phyloP scores from a whole-genome alignment of 2,329 filamentous ascomycete species.

The Alternaria triticimaculans region DNA sequence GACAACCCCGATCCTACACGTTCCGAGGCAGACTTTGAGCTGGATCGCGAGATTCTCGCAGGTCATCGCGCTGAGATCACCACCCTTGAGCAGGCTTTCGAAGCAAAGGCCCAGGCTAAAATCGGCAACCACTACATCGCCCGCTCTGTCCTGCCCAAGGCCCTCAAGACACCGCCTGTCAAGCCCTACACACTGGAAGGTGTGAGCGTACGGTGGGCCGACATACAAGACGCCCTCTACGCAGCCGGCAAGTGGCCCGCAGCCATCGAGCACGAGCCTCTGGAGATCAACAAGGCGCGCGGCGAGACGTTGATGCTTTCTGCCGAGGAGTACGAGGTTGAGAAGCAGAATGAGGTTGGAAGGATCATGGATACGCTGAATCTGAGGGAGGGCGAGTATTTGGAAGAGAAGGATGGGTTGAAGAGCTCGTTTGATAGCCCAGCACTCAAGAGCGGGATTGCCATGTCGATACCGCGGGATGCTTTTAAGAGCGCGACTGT shows the following conservation, averaged over 20 bases:
- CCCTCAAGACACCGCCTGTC: conserved; percentile 23
- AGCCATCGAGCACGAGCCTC: conserved; percentile 28
- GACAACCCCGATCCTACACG: conserved; percentile 22
- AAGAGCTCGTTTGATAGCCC: not conserved
- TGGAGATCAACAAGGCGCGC: conserved; percentile 21
- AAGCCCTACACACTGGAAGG: conserved; percentile 34
- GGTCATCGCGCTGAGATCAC: conserved; percentile 20
- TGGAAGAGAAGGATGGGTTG: not conserved
- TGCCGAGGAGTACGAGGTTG: conserved; percentile 28
- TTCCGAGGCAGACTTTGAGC: conserved; percentile 13
- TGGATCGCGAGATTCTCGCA: conserved; percentile 18
- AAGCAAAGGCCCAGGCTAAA: conserved; percentile 22
- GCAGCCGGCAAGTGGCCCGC: conserved; percentile 30
- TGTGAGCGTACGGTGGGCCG: conserved; percentile 43
- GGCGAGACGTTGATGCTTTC: conserved; percentile 20
- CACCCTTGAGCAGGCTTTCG: conserved; percentile 31
- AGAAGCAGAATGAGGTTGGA: conserved; percentile 25
- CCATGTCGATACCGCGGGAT: not conserved
- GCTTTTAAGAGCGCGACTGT: not conserved
- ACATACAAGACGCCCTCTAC: conserved; percentile 42
- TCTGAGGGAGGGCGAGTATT: not conserved
- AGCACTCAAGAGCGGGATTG: conserved; percentile 1
- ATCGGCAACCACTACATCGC: conserved; percentile 27
- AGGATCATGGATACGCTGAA: conserved; percentile 19
- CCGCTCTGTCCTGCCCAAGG: conserved; percentile 32